A percentile compares a stretch with the other conserved stretches of the same genome.
These are phyloP conservation scores for Theobroma cacao DNA, from an alignment of 345 rosid genomes.

Conservation along the genomic window DNA sequence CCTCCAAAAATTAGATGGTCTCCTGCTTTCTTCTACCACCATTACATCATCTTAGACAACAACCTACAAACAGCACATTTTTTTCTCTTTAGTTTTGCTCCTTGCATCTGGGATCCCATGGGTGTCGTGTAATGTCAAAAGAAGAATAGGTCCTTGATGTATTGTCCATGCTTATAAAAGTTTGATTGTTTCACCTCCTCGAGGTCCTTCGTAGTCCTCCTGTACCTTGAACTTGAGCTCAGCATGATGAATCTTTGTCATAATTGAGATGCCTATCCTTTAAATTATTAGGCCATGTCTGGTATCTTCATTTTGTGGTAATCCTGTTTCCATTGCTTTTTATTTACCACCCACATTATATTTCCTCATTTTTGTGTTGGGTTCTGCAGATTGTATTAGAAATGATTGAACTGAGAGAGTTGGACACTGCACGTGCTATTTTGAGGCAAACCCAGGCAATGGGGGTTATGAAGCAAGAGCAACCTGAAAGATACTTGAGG, in stretches of 20 bases:
- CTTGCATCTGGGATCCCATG: background rate
- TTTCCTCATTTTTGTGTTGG: conserved; percentile 7
- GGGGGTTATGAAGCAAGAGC: conserved; percentile 99
- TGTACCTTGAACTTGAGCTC: background rate
- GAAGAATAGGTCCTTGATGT: background rate
- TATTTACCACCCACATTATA: background rate
- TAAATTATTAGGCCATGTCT: background rate
- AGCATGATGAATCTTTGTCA: background rate
- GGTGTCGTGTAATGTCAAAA: background rate
- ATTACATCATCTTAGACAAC: background rate
- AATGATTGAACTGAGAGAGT: conserved; percentile 95
- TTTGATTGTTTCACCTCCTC: background rate
- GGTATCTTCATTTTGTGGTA: background rate
- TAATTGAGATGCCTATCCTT: background rate
- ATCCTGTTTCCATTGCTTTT: background rate
- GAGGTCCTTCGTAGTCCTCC: background rate
- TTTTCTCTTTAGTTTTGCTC: background rate
- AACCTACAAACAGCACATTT: background rate
- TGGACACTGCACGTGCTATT: conserved; percentile 95
- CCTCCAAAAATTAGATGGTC: background rate
- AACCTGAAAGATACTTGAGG: conserved; percentile 89
- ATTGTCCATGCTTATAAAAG: background rate
- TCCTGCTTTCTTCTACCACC: background rate
- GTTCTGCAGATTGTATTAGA: conserved; percentile 78
- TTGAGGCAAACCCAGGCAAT: conserved; percentile 96